Conservation (phyloP, 2,329 filamentous ascomycete genomes). For the Colletotrichum aenigma region DNA sequence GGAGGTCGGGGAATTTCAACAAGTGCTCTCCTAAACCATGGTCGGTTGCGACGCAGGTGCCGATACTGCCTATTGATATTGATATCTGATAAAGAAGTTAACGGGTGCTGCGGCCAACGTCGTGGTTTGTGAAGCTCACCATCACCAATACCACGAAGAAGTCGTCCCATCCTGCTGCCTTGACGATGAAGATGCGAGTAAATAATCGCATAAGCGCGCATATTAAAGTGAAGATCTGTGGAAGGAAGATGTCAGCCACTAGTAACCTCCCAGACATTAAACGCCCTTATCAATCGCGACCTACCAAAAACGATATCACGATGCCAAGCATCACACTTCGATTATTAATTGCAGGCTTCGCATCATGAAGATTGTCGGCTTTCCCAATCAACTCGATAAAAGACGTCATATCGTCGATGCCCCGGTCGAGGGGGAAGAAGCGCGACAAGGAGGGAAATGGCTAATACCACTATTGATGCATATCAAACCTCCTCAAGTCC, state of each 20-base stretch:
- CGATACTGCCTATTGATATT: neutral
- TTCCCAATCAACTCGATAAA: slow-evolving; percentile 13
- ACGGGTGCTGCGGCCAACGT: neutral
- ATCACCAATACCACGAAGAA: slow-evolving; percentile 18
- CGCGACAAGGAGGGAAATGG: neutral
- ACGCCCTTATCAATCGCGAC: neutral
- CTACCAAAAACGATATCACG: slow-evolving; percentile 19
- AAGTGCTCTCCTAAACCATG: slow-evolving; percentile 4
- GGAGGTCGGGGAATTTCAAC: neutral
- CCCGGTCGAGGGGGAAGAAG: neutral
- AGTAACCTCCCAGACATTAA: neutral
- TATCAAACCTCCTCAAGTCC: neutral
- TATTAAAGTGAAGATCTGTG: neutral
- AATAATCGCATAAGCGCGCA: slow-evolving; percentile 14
- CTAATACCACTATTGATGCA: neutral
- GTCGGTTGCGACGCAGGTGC: neutral
- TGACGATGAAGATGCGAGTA: slow-evolving; percentile 13
- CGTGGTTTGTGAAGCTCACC: neutral
- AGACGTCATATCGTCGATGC: neutral
- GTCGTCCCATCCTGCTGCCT: slow-evolving; percentile 20
- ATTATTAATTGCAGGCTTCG: slow-evolving; percentile 15
- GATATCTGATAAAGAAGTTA: neutral
- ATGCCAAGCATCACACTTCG: slow-evolving; percentile 12
- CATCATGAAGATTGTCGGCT: slow-evolving; percentile 19
- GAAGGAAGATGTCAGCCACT: neutral